These are phyloP conservation scores for Mortierella sp. DNA, from an alignment of 371 early-diverging fungal species.

Conservation along the genomic window DNA sequence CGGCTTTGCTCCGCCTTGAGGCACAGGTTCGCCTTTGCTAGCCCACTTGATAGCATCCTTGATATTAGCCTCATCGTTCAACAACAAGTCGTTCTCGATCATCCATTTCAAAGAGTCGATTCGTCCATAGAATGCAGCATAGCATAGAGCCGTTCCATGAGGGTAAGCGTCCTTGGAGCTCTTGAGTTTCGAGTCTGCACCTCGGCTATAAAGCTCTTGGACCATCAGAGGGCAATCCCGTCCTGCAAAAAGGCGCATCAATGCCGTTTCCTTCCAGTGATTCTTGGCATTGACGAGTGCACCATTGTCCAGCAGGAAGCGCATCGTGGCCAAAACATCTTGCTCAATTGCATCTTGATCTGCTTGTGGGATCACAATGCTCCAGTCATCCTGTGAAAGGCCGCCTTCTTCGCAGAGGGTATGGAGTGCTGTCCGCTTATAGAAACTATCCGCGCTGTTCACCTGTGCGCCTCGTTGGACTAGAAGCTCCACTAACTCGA, in stretches of 20 bases:
- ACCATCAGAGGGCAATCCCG: constrained; percentile 49
- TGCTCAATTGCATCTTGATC: constrained; percentile 40
- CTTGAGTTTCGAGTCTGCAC: constrained; percentile 43
- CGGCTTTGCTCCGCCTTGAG: constrained; percentile 11
- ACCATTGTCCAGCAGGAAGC: constrained; percentile 40
- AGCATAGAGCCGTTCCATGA: constrained; percentile 42
- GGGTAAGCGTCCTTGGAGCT: constrained; percentile 50
- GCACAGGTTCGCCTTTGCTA: constrained; percentile 6
- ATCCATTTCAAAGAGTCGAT: constrained; percentile 53
- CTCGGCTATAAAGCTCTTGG: constrained; percentile 48
- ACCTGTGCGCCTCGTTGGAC: constrained; percentile 38
- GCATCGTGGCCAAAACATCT: constrained; percentile 48
- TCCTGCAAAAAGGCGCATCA: constrained; percentile 39
- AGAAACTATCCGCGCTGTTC: constrained; percentile 32
- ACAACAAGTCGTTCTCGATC: constrained; percentile 49
- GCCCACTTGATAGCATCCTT: constrained; percentile 51
- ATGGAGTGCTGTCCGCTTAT: constrained; percentile 48
- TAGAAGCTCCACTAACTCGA: constrained; percentile 43
- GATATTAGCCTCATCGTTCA: constrained; percentile 41
- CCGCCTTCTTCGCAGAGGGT: constrained; percentile 45
- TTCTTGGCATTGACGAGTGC: constrained; percentile 48
- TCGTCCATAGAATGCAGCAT: constrained; percentile 47
- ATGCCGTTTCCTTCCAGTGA: constrained; percentile 47
- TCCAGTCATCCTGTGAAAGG: constrained; percentile 42
- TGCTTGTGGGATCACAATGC: constrained; percentile 20